A percentile compares a stretch with the other conserved stretches of the same genome.
Evolutionary conservation across 176 grass and related monocot genomes (phyloP).

Genomic region (Stipa capillata): DNA sequence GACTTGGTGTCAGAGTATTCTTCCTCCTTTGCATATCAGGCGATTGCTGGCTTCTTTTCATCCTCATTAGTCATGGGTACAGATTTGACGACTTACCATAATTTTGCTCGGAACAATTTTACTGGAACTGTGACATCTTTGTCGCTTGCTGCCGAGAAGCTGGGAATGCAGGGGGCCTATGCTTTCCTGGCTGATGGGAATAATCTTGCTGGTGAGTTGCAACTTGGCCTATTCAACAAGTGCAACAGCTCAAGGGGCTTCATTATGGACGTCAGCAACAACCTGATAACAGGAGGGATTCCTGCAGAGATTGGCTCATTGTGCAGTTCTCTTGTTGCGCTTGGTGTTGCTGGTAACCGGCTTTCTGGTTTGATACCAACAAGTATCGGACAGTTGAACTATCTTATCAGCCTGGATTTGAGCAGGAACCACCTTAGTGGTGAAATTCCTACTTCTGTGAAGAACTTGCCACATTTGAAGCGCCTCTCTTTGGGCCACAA

Average conservation of each 20-base stretch:
- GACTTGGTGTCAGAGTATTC: constrained; percentile 50
- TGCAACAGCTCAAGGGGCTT: constrained; percentile 74
- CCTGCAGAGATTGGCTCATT: constrained; percentile 53
- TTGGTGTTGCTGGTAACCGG: constrained; percentile 66
- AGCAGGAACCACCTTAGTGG: constrained; percentile 67
- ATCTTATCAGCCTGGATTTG: constrained; percentile 75
- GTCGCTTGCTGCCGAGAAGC: constrained; percentile 44
- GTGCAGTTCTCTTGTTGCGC: constrained; percentile 56
- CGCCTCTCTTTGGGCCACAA: constrained; percentile 67
- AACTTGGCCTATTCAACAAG: constrained; percentile 33
- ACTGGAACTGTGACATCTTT: constrained; percentile 45
- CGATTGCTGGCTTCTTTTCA: constrained; percentile 28
- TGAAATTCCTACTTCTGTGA: constrained; percentile 56
- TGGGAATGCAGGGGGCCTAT: constrained; percentile 59
- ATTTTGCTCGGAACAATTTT: constrained; percentile 88
- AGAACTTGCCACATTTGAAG: constrained; percentile 44
- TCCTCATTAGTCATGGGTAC: background rate
- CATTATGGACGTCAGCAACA: constrained; percentile 67
- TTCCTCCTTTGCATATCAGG: constrained; percentile 47
- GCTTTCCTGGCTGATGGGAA: constrained; percentile 82
- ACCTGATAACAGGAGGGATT: constrained; percentile 55
- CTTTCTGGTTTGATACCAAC: constrained; percentile 69
- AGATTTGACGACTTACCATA: constrained; percentile 68
- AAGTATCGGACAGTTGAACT: constrained; percentile 59
- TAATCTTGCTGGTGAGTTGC: constrained; percentile 41